These are phyloP conservation scores for Oemleria cerasiformis DNA, from an alignment of 306 rosid genomes.

Conservation along the genomic window DNA sequence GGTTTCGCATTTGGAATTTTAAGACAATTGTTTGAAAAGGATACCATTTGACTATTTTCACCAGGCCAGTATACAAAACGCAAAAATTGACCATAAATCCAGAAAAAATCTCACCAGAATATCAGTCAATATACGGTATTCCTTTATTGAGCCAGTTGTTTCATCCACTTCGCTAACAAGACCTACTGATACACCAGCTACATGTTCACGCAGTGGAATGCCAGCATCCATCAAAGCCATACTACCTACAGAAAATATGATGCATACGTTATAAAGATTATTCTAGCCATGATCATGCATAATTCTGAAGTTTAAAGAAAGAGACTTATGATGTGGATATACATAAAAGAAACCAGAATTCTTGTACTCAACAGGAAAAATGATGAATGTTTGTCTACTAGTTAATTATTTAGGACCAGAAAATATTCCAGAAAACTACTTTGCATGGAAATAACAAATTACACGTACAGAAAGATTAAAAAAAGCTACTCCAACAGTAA, in stretches of 20 bases:
- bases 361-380: not conserved
- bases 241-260: constrained; percentile 55
- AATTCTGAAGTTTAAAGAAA: not conserved
- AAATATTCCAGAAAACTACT: constrained; percentile 6
- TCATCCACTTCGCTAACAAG: constrained; percentile 85
- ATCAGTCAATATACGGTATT: constrained; percentile 91
- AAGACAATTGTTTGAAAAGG: constrained; percentile 3
- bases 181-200: constrained; percentile 96
- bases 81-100: constrained; percentile 18
- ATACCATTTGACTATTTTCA: constrained; percentile 11
- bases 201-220: constrained; percentile 76
- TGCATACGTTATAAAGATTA: constrained; percentile 10
- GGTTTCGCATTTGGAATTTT: not conserved
- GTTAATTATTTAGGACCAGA: constrained; percentile 13
- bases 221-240: constrained; percentile 99
- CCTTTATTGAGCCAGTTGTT: constrained; percentile 60
- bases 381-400: not conserved
- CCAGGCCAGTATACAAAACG: constrained; percentile 15
- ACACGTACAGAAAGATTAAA: constrained; percentile 10
- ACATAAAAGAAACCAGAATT: constrained; percentile 1
- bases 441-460: constrained; percentile 13
- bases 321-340: not conserved
- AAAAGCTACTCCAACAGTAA: constrained; percentile 1
- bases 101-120: constrained; percentile 64
- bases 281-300: not conserved